These are phyloP conservation scores for Podospora comata DNA, from an alignment of 495 filamentous ascomycete species.

Conservation along the genomic window DNA sequence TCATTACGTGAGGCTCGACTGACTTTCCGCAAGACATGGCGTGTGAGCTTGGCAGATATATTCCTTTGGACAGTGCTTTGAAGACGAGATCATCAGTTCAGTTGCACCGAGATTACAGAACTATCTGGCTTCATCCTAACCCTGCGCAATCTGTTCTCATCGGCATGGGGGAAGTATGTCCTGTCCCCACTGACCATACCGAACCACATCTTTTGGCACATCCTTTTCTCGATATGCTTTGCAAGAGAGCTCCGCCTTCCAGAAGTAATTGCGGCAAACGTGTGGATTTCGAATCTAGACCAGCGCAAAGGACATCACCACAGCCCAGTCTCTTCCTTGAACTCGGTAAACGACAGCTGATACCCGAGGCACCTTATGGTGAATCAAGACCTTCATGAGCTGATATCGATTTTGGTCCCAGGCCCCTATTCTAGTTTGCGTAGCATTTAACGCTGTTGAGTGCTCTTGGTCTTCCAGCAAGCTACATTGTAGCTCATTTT, in stretches of 20 bases:
- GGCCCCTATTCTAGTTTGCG: neutral
- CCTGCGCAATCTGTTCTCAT: too few species aligned
- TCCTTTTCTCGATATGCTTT: neutral
- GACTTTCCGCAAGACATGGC: too few species aligned
- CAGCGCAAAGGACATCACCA: neutral
- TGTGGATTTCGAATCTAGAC: neutral
- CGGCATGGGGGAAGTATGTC: too few species aligned
- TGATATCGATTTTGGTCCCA: slow-evolving; percentile 1
- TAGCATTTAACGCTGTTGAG: neutral
- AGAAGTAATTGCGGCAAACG: neutral
- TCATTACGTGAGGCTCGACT: too few species aligned
- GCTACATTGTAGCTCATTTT: neutral
- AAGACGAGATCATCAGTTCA: too few species aligned
- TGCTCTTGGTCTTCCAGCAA: neutral
- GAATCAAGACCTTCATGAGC: neutral
- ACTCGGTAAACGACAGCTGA: neutral
- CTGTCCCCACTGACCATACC: neutral
- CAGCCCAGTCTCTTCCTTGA: neutral
- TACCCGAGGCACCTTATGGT: neutral
- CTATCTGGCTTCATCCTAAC: neutral
- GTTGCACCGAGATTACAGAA: neutral
- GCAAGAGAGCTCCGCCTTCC: neutral
- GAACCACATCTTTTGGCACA: neutral
- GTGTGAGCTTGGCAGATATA: too few species aligned
- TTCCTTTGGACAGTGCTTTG: too few species aligned